Conservation (phyloP, 2,329 filamentous ascomycete species). For the Leptographium lundbergii region DNA sequence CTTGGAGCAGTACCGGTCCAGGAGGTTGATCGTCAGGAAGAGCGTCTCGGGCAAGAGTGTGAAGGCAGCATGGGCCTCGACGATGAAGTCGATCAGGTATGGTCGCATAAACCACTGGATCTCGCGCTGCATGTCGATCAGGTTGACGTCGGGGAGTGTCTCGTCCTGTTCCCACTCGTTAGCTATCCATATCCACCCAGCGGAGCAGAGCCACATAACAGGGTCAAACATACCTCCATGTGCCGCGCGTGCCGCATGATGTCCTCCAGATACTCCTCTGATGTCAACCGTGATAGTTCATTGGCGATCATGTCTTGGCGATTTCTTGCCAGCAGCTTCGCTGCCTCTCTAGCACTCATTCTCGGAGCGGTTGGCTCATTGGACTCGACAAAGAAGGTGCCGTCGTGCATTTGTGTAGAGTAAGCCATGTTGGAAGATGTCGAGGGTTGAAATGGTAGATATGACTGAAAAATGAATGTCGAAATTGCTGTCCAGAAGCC, state of each 20-base stretch:
- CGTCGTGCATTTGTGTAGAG: constrained; percentile 20
- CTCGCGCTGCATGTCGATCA: constrained; percentile 97
- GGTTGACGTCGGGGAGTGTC: constrained; percentile 88
- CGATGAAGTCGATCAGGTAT: constrained; percentile 93
- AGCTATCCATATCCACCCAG: neutral
- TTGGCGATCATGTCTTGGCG: constrained; percentile 80
- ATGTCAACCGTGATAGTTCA: constrained; percentile 73
- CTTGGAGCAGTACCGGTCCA: constrained; percentile 96
- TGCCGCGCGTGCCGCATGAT: constrained; percentile 86
- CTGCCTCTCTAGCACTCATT: constrained; percentile 60
- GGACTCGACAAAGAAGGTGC: constrained; percentile 43
- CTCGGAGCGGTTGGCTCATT: constrained; percentile 39
- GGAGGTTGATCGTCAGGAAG: constrained; percentile 89
- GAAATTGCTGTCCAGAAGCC: constrained; percentile 34
- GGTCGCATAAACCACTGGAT: constrained; percentile 99
- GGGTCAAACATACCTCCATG: constrained; percentile 59
- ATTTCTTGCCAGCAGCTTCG: constrained; percentile 66
- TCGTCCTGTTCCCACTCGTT: constrained; percentile 39
- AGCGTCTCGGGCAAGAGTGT: constrained; percentile 87
- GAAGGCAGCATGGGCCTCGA: constrained; percentile 94
- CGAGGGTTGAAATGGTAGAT: constrained; percentile 11
- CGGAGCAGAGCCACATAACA: neutral
- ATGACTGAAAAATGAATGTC: constrained; percentile 26
- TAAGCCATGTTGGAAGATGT: constrained; percentile 19
- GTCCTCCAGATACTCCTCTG: constrained; percentile 88